Evolutionary conservation across 306 rosid genomes (phyloP), one percentile per base, ranked within the genome.

Genomic region (Lagenaria siceraria): DNA sequence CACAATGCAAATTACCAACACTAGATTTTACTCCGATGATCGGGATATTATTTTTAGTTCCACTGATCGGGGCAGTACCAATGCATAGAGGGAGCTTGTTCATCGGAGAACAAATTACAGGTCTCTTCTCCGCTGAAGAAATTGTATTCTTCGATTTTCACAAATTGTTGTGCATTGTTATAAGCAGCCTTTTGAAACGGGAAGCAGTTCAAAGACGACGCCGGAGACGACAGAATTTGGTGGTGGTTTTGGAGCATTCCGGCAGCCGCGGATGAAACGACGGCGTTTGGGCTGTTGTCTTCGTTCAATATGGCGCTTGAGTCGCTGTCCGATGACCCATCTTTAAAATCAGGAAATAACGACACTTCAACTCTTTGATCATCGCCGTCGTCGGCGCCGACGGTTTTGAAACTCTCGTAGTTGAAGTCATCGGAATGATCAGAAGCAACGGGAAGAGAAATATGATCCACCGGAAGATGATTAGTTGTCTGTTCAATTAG

Each of bases 301-400:
- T 95, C 99, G 80, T 92, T 95, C 77, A 95, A 60, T 77, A 95
- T 89, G 22, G 97, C 97, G 40, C 99, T 95, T 0, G 99, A 89
- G 78, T 95, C 98, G 17, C 98, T 94, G 60, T 94, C 98, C 0
- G 98, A 94, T 40, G 89, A 84, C 1, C 98, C 98, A 71, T 92
- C 97, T 87, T 92, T 92, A 36, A 90, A 86, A 10, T 62, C 79
- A 18, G 56, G 72, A 24, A 76, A 56, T 12, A 74, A 52, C 12
- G 78, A 75, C 3, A 56, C 78, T 75, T 75, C 68, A 0, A 68
- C 90, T 40, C 76, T 43, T 36, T 48, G 58, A 46, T 70, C 38
- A 10, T 46, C 56, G 21, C 56, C 55, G 21, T 46, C 81, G 83
- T 0, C 78, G 18, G 42, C 35, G 74, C 54, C 35, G 6, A 52